Evolutionary conservation across 495 filamentous ascomycete species (phyloP), one percentile per base, ranked within the genome.

Genomic region (Podospora sp.): DNA sequence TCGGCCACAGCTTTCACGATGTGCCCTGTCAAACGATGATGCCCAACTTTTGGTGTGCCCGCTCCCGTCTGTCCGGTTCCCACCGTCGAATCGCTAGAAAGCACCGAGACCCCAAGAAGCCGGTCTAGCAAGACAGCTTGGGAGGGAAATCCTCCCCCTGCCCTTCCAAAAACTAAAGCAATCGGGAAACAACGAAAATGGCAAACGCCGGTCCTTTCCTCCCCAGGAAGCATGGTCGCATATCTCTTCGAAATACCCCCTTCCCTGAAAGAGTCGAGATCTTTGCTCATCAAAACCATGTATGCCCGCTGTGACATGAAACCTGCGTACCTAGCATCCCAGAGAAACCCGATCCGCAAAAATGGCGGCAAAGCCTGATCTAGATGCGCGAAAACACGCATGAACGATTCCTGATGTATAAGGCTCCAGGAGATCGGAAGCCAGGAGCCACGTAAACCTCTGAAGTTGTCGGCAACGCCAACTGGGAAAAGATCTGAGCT

Each of bases 361-460:
- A 57, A 26, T 57, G 53, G 25, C 20, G 53, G 53, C 26, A 24
- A 25, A 26, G 53, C 12, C 22, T 6, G 14, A 57, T 63, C 26
- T 40, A 59, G 65, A 61, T 27, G 20, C 58, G 40, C 61, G 62
- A 63, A 68, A 65, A 16, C 33, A 62, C 63, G 35, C 58, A 61
- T 57, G 59, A 65, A 46, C 60, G 57, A 64, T 63, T 33, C 22
- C 66, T 50, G 49, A 46, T 69, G 64, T 66, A 69, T 72, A 60
- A 67, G 69, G 65, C 63, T 27, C 40, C 11, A 68, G 62, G 33
- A 69, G 69, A 40, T 57, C 55, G 29, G 33, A 58, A 69, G 57
- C 51, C n/a, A 63, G 59, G 36, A 67, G 57, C 57, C 65, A 61
- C 33, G 59, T 40, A 46, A 63, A 58, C 60, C 64, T 63, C 56